Evolutionary conservation across 192 early-diverging fungal species (phyloP).

Genomic region (Coemansia sp.): DNA sequence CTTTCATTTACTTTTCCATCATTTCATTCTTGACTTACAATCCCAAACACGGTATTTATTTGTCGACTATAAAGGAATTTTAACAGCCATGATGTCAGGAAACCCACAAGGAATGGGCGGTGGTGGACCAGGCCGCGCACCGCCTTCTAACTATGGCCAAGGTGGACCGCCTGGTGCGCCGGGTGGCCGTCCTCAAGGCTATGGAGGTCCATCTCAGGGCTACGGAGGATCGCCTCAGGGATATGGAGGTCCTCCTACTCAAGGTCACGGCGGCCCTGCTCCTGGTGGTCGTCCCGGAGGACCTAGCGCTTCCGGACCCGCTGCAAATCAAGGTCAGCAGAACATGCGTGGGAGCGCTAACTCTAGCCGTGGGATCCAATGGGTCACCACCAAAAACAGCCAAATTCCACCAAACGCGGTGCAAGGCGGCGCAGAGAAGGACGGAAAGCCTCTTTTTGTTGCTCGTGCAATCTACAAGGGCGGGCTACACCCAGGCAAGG

Average conservation of each 20-base stretch:
- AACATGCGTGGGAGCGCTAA: slow-evolving; percentile 7
- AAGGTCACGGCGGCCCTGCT: slow-evolving; percentile 2
- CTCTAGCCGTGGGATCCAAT: slow-evolving; percentile 17
- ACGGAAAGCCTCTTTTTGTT: slow-evolving; percentile 60
- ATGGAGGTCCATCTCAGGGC: slow-evolving; percentile 5
- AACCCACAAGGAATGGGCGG: slow-evolving; percentile 18
- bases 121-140: slow-evolving; percentile 11
- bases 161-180: not conserved
- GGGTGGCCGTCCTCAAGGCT: slow-evolving; percentile 4
- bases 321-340: not conserved
- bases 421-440: slow-evolving; percentile 58
- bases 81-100: slow-evolving; percentile 15
- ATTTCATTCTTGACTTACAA: not conserved
- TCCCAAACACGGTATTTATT: not conserved
- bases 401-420: slow-evolving; percentile 54
- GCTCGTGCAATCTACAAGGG: slow-evolving; percentile 57
- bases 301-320: not conserved
- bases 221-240: not conserved
- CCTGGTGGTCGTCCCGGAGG: slow-evolving; percentile 6
- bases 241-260: not conserved
- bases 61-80: not conserved
- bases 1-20: not conserved
- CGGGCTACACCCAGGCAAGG: slow-evolving; percentile 53
- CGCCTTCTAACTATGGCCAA: slow-evolving; percentile 5
- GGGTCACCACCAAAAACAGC: slow-evolving; percentile 26